These are phyloP conservation scores for Quercus alba DNA, from an alignment of 306 rosid genomes.

Conservation along the genomic window DNA sequence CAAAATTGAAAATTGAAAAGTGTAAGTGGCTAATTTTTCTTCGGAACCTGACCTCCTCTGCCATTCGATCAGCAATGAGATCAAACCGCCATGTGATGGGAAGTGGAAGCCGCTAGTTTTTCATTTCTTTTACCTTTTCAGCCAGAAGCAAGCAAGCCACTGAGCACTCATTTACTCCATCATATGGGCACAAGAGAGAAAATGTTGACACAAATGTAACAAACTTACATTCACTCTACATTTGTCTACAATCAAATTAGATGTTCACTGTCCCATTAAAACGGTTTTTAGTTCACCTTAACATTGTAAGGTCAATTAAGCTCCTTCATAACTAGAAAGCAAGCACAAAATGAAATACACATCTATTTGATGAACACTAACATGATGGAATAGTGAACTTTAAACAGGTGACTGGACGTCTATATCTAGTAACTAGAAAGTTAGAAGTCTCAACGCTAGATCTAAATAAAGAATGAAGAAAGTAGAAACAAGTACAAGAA, in stretches of 20 bases:
- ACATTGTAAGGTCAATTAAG: neutral
- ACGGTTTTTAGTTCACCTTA: neutral
- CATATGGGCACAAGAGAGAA: too few species aligned
- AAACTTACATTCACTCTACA: too few species aligned
- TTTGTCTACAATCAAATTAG: neutral
- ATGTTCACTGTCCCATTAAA: neutral
- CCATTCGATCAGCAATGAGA: too few species aligned
- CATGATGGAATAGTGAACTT: neutral
- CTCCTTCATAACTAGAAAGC: conserved; percentile 14
- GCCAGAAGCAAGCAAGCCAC: too few species aligned
- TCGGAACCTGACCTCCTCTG: too few species aligned
- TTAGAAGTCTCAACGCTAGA: conserved; percentile 30
- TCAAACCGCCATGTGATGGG: too few species aligned
- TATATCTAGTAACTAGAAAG: conserved; percentile 2
- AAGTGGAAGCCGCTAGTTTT: too few species aligned
- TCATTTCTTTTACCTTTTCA: too few species aligned
- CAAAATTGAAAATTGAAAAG: too few species aligned
- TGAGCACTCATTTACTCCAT: too few species aligned
- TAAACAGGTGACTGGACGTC: neutral
- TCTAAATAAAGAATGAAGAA: conserved; percentile 28
- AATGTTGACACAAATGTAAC: too few species aligned
- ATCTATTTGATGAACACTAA: conserved; percentile 18
- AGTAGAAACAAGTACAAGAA: conserved; percentile 22
- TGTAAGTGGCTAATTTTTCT: too few species aligned
- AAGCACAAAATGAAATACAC: conserved; percentile 37